These are phyloP conservation scores for Alternaria gansuensis DNA, from an alignment of 2,329 filamentous ascomycete species.

Conservation along the genomic window DNA sequence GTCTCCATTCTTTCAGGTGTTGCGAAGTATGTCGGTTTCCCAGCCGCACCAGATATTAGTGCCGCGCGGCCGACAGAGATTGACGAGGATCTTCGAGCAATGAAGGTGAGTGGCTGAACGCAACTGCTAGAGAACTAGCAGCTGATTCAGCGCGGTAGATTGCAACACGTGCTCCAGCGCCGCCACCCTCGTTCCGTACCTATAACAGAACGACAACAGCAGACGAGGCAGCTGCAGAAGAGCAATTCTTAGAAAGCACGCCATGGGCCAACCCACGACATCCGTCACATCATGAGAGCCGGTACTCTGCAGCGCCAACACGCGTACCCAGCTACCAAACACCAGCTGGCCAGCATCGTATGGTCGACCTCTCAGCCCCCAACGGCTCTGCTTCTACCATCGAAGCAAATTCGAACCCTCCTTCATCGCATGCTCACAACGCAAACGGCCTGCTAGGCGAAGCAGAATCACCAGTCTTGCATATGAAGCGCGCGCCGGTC, in stretches of 20 bases:
- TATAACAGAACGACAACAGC: constrained; percentile 51
- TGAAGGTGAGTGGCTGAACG: constrained; percentile 72
- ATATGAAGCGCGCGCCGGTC: constrained; percentile 49
- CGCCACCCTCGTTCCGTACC: constrained; percentile 46
- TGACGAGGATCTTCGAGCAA: constrained; percentile 87
- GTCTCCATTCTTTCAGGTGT: constrained; percentile 90
- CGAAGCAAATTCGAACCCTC: constrained; percentile 52
- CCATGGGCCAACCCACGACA: constrained; percentile 89
- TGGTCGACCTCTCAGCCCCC: constrained; percentile 47
- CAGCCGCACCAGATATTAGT: constrained; percentile 85
- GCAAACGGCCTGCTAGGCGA: constrained; percentile 41
- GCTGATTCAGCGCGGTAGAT: constrained; percentile 46
- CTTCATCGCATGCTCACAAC: constrained; percentile 44
- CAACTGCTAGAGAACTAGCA: constrained; percentile 24
- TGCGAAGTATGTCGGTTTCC: constrained; percentile 95
- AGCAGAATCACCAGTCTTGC: constrained; percentile 51
- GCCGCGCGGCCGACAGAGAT: constrained; percentile 76
- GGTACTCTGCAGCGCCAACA: constrained; percentile 42
- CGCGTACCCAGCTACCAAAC: constrained; percentile 49
- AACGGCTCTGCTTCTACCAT: constrained; percentile 54
- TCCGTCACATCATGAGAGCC: constrained; percentile 51
- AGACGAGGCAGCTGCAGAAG: constrained; percentile 72
- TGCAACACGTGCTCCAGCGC: constrained; percentile 42
- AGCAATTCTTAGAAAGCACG: constrained; percentile 87
- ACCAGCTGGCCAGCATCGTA: constrained; percentile 48